These are phyloP conservation scores for Saturnispora zaruensis DNA, from an alignment of 805 yeast genomes.

Conservation along the genomic window DNA sequence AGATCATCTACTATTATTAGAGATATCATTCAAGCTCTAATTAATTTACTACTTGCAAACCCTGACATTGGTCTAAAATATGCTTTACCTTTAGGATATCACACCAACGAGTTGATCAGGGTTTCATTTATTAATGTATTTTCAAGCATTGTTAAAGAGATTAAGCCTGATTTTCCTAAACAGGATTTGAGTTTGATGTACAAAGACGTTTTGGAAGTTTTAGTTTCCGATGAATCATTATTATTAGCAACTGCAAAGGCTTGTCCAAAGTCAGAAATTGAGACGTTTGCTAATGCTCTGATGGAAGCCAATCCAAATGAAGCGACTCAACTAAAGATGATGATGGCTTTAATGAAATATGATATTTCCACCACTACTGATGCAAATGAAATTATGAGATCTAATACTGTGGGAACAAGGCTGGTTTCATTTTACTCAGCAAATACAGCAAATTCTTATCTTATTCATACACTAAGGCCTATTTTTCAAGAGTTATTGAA, in stretches of 20 bases:
- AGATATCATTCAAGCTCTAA: slow-evolving; percentile 54
- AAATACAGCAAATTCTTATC: slow-evolving; percentile 53
- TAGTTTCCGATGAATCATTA: slow-evolving; percentile 31
- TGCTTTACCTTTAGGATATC: slow-evolving; percentile 73
- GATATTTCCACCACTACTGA: slow-evolving; percentile 56
- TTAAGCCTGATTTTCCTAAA: slow-evolving; percentile 17
- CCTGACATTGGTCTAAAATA: slow-evolving; percentile 68
- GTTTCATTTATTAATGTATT: slow-evolving; percentile 72
- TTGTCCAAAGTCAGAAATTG: slow-evolving; percentile 64
- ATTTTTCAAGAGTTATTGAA: slow-evolving; percentile 45
- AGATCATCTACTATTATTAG: slow-evolving; percentile 51
- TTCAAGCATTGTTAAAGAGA: slow-evolving; percentile 44
- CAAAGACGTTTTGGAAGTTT: slow-evolving; percentile 12
- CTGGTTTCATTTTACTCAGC: slow-evolving; percentile 64
- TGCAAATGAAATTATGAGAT: slow-evolving; percentile 65
- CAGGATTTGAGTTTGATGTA: slow-evolving; percentile 9
- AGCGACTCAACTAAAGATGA: slow-evolving; percentile 33
- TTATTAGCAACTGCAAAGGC: slow-evolving; percentile 46
- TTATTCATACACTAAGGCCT: slow-evolving; percentile 45
- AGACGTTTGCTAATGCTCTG: slow-evolving; percentile 58
- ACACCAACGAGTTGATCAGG: slow-evolving; percentile 54
- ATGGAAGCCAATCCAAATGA: slow-evolving; percentile 44
- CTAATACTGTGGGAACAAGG: slow-evolving; percentile 77
- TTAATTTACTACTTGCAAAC: slow-evolving; percentile 63
- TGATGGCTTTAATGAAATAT: slow-evolving; percentile 45